Base-by-base conservation (phyloP, 2,329 filamentous ascomycete species). In the Alternaria brassicicola region DNA sequence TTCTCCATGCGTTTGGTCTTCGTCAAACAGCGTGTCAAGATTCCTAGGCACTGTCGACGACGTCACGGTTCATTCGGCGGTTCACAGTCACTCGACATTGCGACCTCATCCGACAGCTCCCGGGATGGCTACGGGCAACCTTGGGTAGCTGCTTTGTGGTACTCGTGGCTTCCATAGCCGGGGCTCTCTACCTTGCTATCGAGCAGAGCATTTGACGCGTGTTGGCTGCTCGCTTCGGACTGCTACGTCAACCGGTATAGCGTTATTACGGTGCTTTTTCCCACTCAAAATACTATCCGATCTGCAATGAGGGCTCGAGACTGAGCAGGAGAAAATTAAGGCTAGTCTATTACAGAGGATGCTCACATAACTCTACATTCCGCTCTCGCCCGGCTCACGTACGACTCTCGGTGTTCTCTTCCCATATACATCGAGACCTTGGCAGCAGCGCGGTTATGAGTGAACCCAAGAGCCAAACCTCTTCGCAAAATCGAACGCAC, bases 11-110 rank as follows among this genome's bases (percentile, higher is more conserved):
- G 30, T 45, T 61, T 47, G 36, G 47, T 52, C 56, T 65, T 66
- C 65, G 69, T 63, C 60, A 62, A 71, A 58, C 13, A 62, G 56
- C 60, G 50, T 55, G 57, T 43, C 35, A 57, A 55, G 43, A 59
- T 52, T 61, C 64, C 46, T 31, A 62, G 56, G 61, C 61, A 64
- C 43, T 58, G 51, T 66, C 59, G 58, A 51, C 56, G 48, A 59
- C 64, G 45, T 63, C 69, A 71, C 69, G 63, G 63, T 66, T 52
- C 71, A 66, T 48, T 56, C 35, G 50, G 70, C 65, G 69, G 57
- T 68, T 66, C 63, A 62, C 63, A 46, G 64, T 46, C 64, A 62
- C 62, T 67, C 66, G 65, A 66, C 64, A 70, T 62, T 56, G 63
- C 61, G 58, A 55, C 63, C 62, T 64, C 61, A 48, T 62, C 62